A percentile compares a stretch with the other conserved stretches of the same genome.
These are phyloP conservation scores for Quercus aquifolioides DNA, from an alignment of 306 rosid genomes.

Conservation along the genomic window DNA sequence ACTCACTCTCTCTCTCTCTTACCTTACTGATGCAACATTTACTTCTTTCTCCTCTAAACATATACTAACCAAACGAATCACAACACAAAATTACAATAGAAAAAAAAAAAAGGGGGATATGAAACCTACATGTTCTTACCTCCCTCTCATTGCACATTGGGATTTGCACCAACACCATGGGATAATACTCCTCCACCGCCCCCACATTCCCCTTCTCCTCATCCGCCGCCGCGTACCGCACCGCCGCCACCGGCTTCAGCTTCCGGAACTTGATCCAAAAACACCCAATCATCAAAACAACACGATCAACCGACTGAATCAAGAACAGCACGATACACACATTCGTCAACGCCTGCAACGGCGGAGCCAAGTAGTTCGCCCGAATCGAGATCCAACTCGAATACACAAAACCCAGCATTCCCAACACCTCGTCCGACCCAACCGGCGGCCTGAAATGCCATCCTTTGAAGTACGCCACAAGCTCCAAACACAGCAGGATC, in stretches of 20 bases:
- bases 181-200: slow-evolving; percentile 62
- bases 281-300: slow-evolving; percentile 78
- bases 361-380: slow-evolving; percentile 76
- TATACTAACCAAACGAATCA: background rate
- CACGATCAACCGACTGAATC: slow-evolving; percentile 86
- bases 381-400: slow-evolving; percentile 72
- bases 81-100: background rate
- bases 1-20: too few species aligned
- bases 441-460: slow-evolving; percentile 93
- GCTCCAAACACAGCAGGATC: slow-evolving; percentile 60
- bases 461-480: slow-evolving; percentile 83
- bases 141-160: slow-evolving; percentile 99
- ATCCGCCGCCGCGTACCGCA: slow-evolving; percentile 42
- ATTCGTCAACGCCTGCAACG: slow-evolving; percentile 76
- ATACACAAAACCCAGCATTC: slow-evolving; percentile 51
- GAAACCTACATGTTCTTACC: slow-evolving; percentile 95
- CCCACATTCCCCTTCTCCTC: slow-evolving; percentile 30
- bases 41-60: too few species aligned
- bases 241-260: slow-evolving; percentile 57
- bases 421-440: slow-evolving; percentile 59
- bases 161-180: slow-evolving; percentile 89
- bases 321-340: slow-evolving; percentile 71
- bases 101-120: slow-evolving; percentile 29
- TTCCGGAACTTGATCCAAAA: slow-evolving; percentile 85
- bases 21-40: too few species aligned